Conservation (phyloP, 345 rosid species). For the Acer yangbiense region DNA sequence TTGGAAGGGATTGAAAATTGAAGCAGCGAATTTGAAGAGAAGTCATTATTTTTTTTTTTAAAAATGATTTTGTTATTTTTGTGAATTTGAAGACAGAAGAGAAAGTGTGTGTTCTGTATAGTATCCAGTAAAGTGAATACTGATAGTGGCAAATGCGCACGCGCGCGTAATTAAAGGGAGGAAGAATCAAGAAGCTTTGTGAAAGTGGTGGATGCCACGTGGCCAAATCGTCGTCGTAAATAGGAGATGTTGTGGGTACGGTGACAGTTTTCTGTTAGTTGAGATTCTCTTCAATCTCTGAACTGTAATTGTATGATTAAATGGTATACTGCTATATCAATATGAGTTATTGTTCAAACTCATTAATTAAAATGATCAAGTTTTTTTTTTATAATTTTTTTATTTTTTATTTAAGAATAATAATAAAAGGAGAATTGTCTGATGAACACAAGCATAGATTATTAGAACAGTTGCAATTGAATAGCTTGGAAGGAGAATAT, state of each 20-base stretch:
- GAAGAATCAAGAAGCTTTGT: neutral
- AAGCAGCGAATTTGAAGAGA: conserved; percentile 31
- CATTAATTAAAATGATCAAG: too few relatives aligned
- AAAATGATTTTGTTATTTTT: too few relatives aligned
- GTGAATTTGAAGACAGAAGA: neutral
- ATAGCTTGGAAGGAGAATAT: too few relatives aligned
- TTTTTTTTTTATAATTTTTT: too few relatives aligned
- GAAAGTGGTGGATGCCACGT: conserved; percentile 13
- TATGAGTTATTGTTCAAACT: too few relatives aligned
- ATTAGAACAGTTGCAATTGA: too few relatives aligned
- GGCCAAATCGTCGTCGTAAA: neutral
- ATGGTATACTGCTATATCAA: too few relatives aligned
- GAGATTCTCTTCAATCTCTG: too few relatives aligned
- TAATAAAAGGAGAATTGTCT: too few relatives aligned
- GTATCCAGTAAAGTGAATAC: neutral
- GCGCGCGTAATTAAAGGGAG: neutral
- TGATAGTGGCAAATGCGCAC: neutral
- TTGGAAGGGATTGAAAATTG: conserved; percentile 20
- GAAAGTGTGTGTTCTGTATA: neutral
- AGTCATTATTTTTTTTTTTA: conserved; percentile 22
- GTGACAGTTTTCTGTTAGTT: conserved; percentile 12
- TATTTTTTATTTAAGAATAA: too few relatives aligned
- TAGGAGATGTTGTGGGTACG: neutral
- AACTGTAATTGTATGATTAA: too few relatives aligned
- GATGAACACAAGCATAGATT: too few relatives aligned